Conservation (phyloP, 2,329 filamentous ascomycete genomes). For the Cercospora sp. region DNA sequence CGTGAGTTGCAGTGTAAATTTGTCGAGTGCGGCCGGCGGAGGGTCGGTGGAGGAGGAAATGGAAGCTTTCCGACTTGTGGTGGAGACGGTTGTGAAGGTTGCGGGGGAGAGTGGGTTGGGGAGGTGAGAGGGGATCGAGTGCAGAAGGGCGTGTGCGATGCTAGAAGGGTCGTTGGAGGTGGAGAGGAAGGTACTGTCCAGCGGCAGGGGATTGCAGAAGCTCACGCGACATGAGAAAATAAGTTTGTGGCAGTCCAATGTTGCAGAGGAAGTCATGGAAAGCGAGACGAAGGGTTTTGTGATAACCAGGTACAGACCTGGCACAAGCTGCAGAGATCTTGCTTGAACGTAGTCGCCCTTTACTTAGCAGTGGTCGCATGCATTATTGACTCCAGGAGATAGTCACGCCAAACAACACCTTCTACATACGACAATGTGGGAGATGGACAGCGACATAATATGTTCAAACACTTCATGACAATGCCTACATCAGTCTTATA, state of each 20-base stretch:
- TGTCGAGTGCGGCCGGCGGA: slow-evolving; percentile 71
- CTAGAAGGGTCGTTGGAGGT: neutral
- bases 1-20: slow-evolving; percentile 82
- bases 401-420: neutral
- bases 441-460: neutral
- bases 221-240: neutral
- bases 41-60: slow-evolving; percentile 91
- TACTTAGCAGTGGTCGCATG: neutral
- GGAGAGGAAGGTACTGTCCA: neutral
- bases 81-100: slow-evolving; percentile 63
- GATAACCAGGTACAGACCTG: neutral
- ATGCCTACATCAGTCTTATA: neutral
- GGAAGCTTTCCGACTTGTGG: slow-evolving; percentile 76
- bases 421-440: no score
- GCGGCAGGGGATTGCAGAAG: neutral
- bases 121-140: neutral
- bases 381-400: neutral
- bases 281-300: neutral
- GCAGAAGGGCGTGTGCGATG: neutral
- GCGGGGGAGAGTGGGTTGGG: neutral
- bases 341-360: neutral
- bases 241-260: neutral
- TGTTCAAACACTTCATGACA: neutral
- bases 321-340: neutral
- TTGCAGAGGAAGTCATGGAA: neutral